Percentiles rank a stretch among this genome's conserved stretches.
These are phyloP conservation scores for Firmiana major DNA, from an alignment of 345 rosid genomes.

Conservation along the genomic window DNA sequence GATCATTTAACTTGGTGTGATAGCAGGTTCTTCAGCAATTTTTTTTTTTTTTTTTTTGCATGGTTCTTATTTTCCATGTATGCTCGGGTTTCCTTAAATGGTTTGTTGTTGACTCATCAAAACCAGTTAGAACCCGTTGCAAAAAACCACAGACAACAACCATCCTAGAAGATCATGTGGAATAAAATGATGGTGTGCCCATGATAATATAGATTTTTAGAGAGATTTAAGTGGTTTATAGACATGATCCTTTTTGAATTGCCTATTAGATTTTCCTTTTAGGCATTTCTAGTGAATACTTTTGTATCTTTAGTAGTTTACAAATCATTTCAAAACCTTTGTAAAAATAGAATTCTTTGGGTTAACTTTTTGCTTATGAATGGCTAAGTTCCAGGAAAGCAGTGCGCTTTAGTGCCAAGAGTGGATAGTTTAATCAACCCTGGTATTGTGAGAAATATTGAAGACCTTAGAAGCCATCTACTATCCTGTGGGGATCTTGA, in stretches of 20 bases:
- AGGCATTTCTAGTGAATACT: not conserved
- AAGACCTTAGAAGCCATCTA: not conserved
- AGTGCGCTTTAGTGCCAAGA: not conserved
- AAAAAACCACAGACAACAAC: not conserved
- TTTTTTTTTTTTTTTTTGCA: not conserved
- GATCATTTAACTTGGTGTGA: not conserved
- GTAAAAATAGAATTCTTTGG: not conserved
- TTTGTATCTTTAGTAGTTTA: not conserved
- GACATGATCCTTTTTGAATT: not conserved
- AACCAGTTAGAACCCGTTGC: not conserved
- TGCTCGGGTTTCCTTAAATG: not conserved
- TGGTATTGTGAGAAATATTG: not conserved
- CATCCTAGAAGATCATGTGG: not conserved
- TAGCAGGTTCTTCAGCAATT: not conserved
- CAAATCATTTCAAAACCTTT: not conserved
- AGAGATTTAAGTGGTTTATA: not conserved
- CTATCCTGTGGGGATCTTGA: not conserved
- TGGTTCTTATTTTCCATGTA: not conserved
- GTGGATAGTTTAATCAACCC: not conserved
- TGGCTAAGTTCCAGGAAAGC: not conserved
- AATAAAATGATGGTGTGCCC: not conserved
- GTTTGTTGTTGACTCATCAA: not conserved
- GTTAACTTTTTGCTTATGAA: not conserved
- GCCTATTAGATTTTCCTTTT: not conserved
- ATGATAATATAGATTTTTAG: not conserved